Conservation (phyloP, 2,329 filamentous ascomycete species). For the Curvularia spicifera region DNA sequence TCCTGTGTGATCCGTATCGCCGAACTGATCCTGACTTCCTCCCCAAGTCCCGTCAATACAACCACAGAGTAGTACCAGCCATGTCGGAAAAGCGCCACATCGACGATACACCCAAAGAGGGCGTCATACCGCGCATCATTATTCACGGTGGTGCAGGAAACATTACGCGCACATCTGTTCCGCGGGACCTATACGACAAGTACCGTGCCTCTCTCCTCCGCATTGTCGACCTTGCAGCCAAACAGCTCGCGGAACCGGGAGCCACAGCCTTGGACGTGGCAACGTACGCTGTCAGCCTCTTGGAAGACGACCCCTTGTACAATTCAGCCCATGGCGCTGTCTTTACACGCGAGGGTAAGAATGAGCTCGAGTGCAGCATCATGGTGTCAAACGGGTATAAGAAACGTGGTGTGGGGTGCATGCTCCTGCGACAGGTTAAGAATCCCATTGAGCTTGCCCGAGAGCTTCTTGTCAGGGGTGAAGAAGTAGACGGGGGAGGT, state of each 20-base stretch:
- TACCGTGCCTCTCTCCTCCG: constrained; percentile 50
- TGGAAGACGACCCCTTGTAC: constrained; percentile 83
- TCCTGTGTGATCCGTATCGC: not conserved
- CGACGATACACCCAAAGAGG: not conserved
- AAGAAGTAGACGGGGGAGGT: constrained; percentile 64
- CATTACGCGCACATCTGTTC: constrained; percentile 51
- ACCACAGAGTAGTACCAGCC: not conserved
- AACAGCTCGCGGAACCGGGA: constrained; percentile 35
- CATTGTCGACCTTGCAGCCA: constrained; percentile 42
- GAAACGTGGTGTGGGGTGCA: constrained; percentile 80
- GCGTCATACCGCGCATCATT: constrained; percentile 53
- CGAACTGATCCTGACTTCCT: not conserved
- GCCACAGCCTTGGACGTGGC: constrained; percentile 74
- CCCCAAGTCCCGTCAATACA: not conserved
- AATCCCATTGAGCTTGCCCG: constrained; percentile 79
- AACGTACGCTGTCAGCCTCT: constrained; percentile 73
- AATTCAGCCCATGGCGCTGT: constrained; percentile 85
- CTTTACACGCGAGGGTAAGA: constrained; percentile 81
- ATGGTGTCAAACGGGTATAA: constrained; percentile 78
- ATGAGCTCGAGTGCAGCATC: constrained; percentile 84
- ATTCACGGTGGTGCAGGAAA: constrained; percentile 58
- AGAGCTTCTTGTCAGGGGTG: constrained; percentile 71
- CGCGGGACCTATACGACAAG: constrained; percentile 42
- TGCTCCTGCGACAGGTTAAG: constrained; percentile 73
- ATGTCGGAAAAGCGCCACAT: not conserved